Evolutionary conservation across 2,329 filamentous ascomycete species (phyloP).

Genomic region (Huntiella moniliformis): DNA sequence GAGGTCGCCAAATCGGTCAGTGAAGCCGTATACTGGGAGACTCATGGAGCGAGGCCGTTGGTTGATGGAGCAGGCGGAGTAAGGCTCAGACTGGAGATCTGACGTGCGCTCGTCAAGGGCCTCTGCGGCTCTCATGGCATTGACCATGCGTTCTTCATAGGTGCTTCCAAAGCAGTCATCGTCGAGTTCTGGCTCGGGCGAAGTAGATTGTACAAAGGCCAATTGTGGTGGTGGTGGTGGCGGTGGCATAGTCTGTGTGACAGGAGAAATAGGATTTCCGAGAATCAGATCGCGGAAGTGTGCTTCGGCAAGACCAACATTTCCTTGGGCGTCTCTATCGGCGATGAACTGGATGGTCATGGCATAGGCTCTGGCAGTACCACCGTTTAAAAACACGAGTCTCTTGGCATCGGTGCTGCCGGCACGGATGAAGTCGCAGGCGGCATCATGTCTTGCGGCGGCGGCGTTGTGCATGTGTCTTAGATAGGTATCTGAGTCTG

Average conservation of each 20-base stretch:
- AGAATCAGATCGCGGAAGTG: conserved; percentile 5
- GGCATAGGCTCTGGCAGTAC: conserved; percentile 33
- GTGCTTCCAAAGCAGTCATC: conserved; percentile 10
- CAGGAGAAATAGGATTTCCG: conserved; percentile 3
- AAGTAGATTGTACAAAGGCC: background rate
- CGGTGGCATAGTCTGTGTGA: background rate
- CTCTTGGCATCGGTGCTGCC: conserved; percentile 29
- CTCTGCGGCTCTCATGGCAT: conserved; percentile 40
- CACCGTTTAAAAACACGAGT: conserved; percentile 42
- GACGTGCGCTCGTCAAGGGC: conserved; percentile 36
- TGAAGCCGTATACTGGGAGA: conserved; percentile 27
- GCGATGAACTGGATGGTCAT: conserved; percentile 37
- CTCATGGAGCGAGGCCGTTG: conserved; percentile 30
- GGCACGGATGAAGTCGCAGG: conserved; percentile 30
- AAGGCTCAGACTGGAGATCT: conserved; percentile 31
- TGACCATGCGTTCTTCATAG: conserved; percentile 29
- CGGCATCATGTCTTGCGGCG: conserved; percentile 27
- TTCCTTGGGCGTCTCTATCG: conserved; percentile 15
- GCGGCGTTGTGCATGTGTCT: conserved; percentile 32
- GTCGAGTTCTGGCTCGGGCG: conserved; percentile 7
- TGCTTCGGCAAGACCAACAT: background rate
- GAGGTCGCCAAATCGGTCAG: conserved; percentile 25
- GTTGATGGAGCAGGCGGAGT: conserved; percentile 21
- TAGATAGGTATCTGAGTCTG: conserved; percentile 21
- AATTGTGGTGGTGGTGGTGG: background rate